phyloP scores from a whole-genome alignment of 1,284 basidiomycete species.

The Hypsizygus ulmarius region DNA sequence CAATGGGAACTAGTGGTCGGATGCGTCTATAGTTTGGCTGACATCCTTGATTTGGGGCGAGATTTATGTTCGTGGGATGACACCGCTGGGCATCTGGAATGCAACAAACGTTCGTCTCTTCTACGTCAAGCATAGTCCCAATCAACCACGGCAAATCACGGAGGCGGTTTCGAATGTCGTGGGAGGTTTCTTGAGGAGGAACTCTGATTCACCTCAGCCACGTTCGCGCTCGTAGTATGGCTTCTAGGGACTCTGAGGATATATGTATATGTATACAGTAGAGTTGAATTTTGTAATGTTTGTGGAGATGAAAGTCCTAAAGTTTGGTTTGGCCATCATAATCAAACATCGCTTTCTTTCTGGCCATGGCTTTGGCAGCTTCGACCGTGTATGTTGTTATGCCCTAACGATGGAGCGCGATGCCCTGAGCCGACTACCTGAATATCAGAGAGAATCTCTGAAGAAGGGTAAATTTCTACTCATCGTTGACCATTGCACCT shows the following conservation, averaged over 20 bases:
- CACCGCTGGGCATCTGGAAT: conserved; percentile 83
- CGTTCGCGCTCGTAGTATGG: conserved; percentile 20
- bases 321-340: background rate
- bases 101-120: conserved; percentile 84
- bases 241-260: background rate
- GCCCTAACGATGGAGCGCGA: background rate
- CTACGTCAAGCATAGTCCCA: conserved; percentile 80
- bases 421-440: conserved; percentile 4
- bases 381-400: background rate
- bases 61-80: conserved; percentile 86
- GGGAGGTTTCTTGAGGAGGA: conserved; percentile 56
- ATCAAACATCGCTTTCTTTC: conserved; percentile 3
- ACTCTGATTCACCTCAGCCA: conserved; percentile 31
- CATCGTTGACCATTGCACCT: background rate
- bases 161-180: conserved; percentile 76
- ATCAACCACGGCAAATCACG: conserved; percentile 66
- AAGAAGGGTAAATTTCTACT: conserved; percentile 14
- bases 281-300: background rate
- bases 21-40: conserved; percentile 85
- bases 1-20: conserved; percentile 68
- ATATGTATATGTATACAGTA: conserved; percentile 6
- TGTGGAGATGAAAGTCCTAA: background rate
- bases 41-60: conserved; percentile 92
- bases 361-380: background rate
- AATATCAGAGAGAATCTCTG: conserved; percentile 9